Base-by-base conservation (phyloP, 805 yeast genomes). In the Kazachstania africana region DNA sequence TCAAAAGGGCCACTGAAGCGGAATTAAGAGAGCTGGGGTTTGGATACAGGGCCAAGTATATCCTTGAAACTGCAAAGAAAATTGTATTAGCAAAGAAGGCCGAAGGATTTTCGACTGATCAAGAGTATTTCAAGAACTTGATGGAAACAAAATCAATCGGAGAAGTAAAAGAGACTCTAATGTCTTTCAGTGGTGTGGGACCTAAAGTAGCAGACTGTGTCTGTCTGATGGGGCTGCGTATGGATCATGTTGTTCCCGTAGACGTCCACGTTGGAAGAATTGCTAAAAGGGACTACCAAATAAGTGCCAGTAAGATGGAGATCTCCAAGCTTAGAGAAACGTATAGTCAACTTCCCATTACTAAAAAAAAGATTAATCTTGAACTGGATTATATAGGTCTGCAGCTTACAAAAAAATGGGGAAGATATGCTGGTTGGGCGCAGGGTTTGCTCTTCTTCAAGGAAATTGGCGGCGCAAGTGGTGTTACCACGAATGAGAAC, bases 141-240 rank as follows among this genome's bases (percentile, higher is more conserved):
- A 40, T 47, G n/a, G 47, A 59, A 18, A 48, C 48, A 1, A 59
- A 78, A 38, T 58, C 85, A 8, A 39, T 53, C 1, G 48, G 58
- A 24, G 42, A 46, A 19, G 36, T 49, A 12, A 43, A 55, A 29
- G 59, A 53, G 23, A 47, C 44, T 28, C 57, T 91, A 26, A 61
- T 78, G 40, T 64, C 69, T 38, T 78, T 80, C 43, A 63, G 70
- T 3, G 98, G 98, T 1, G 95, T 91, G 0, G 98, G 98, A 0
- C 97, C 97, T 1, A 91, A 91, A 57, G 97, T 91, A 2, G 96
- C 98, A 0, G 98, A 91, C 45, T 91, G 98, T 53, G 91, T 91
- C 12, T 77, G 93, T 40, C 62, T 91, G 27, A 88, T 91, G 96
- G 59, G 59, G 2, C 34, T 54, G 27, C 39, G 35, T 13, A 62